Evolutionary conservation across 208 protist genomes (phyloP), one percentile per base, ranked within the genome.

Genomic region (Vickermania spadyakhi): DNA sequence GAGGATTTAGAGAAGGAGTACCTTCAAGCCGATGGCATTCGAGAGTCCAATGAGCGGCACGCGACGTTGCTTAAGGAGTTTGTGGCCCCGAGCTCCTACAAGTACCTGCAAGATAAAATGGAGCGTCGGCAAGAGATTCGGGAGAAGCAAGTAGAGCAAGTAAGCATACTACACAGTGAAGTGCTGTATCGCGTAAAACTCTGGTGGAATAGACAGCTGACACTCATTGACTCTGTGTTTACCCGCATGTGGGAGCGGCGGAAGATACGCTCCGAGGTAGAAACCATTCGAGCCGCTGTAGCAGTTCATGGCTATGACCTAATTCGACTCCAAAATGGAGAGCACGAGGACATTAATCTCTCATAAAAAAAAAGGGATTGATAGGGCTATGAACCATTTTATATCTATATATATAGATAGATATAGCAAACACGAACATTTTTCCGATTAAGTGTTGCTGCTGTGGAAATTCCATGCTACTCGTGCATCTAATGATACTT

Each of bases 191-290:
- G 79, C 13, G n/a, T 83, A 25, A 91, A 89, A 64, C 62, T 81
- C 66, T 90, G 88, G 82, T 94, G 88, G 85, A 94, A 94, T 66
- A 57, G 70, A 25, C 81, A 62, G 26, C 74, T 94, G 25, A 73
- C 71, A 31, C 77, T 91, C 63, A 58, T 94, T 14, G 84, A 94
- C 62, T 41, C 66, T 31, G 84, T 84, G 5, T 52, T 68, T 41
- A 70, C 81, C 53, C 31, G 56, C 21, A 65, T 89, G 55, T 55
- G 50, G 0, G 29, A 55, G 13, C 56, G 70, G 2, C 68, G 78
- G 30, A 64, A 86, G 52, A 57, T 55, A 3, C 67, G 73, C 28
- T 72, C 72, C 13, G 74, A 90, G 49, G 54, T 76, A 50, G 65
- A 52, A 3, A 76, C 74, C 62, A 77, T 94, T 60, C 70, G 72